A percentile compares a stretch with the other conserved stretches of the same genome.
Evolutionary conservation across 2,329 filamentous ascomycete genomes (phyloP).

Genomic region (Cordyceps fumosorosea): DNA sequence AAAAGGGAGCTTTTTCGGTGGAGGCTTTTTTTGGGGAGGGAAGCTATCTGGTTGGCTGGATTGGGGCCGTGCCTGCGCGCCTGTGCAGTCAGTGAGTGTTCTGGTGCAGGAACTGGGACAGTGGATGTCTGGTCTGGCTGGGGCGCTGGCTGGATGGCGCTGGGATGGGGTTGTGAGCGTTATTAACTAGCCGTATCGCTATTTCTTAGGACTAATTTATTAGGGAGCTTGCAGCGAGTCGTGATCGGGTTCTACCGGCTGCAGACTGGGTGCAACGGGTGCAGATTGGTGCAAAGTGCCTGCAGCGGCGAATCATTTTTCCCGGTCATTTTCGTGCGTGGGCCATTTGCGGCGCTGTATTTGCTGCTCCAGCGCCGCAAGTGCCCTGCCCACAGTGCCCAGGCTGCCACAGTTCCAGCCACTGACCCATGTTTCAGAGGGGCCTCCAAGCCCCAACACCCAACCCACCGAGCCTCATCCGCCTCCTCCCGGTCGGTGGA

Average conservation of each 20-base stretch:
- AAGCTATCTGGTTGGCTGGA: constrained; percentile 2
- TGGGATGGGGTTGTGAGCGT: neutral
- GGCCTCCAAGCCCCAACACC: neutral
- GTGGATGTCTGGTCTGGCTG: neutral
- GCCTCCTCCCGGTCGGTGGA: neutral
- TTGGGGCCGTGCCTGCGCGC: neutral
- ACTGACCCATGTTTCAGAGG: neutral
- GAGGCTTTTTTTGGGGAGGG: constrained; percentile 8
- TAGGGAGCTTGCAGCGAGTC: neutral
- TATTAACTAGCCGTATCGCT: neutral
- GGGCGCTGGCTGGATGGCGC: neutral
- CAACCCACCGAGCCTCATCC: neutral
- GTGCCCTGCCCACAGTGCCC: neutral
- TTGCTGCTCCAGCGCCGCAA: neutral
- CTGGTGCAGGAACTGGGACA: neutral
- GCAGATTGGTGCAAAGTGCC: neutral
- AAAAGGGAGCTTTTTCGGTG: constrained; percentile 12
- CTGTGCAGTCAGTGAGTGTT: neutral
- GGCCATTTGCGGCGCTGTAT: neutral
- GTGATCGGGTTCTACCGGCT: constrained; percentile 13
- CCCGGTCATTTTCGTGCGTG: constrained; percentile 13
- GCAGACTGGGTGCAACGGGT: neutral
- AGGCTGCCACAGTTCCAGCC: neutral
- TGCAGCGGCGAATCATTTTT: constrained; percentile 12
- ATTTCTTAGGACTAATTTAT: no score